Evolutionary conservation across 495 filamentous ascomycete genomes (phyloP), one percentile per base, ranked within the genome.

Genomic region (Emericellopsis terricola): DNA sequence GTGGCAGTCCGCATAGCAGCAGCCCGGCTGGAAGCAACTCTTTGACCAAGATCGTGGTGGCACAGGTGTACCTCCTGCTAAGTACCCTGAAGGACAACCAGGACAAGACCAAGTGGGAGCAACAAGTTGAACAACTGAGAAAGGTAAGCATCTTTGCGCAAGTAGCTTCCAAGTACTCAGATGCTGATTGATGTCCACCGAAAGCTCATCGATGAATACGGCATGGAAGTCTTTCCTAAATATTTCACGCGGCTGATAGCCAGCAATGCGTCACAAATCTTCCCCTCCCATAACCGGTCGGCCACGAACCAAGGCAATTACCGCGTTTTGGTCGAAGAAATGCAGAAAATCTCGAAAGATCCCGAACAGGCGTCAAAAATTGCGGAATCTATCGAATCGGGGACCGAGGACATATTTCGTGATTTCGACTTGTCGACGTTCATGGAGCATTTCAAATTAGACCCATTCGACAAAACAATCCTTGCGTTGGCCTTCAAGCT

Each of bases 371-470:
- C 84, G 13, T 66, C 78, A 38, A 87, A 81, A 47, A 91, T 99
- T 43, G 85, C 86, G 36, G 83, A 94, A 50, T 80, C 83, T 11
- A 78, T 99, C 41, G 85, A 94, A 50, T 72, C 73, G 1, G 76
- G 76, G 13, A 65, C 60, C 41, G 83, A 83, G 38, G 84, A 94
- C 42, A 71, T 94, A 18, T 93, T 93, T 55, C 75, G 79, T 28
- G 85, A 96, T 47, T 94, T 96, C 42, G 86, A 96, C 47, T 65
- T 96, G 8, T 78, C 81, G 3, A 81, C 75, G 3, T 96, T 99
- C 45, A 69, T 94, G 62, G 78, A 85, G 34, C 84, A 94, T 49
- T 94, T 96, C 62, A 78, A 84, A 40, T 64, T 99, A 21, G 82
- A 93, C 53, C 72, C 83, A 7, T 46, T 94, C 11, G 67, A 83